Evolutionary conservation across 2,329 filamentous ascomycete genomes (phyloP).

Genomic region (Calonectria crousiana): DNA sequence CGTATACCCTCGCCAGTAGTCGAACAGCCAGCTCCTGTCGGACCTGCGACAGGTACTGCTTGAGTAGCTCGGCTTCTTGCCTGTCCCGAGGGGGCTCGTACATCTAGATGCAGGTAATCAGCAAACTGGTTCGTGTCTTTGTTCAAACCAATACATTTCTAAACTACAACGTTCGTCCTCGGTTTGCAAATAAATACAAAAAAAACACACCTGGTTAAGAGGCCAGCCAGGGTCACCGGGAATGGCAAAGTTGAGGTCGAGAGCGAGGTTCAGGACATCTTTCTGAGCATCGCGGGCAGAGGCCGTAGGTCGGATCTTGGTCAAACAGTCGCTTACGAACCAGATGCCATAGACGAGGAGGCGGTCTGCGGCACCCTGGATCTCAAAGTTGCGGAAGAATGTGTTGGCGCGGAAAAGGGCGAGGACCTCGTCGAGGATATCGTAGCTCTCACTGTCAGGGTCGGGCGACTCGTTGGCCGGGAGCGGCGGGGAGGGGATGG

Average conservation of each 20-base stretch:
- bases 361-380: conserved; percentile 94
- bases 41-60: conserved; percentile 92
- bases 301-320: conserved; percentile 85
- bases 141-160: background rate
- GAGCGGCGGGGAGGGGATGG: conserved; percentile 67
- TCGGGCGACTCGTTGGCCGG: conserved; percentile 75
- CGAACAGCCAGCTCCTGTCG: conserved; percentile 89
- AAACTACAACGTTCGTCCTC: background rate
- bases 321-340: conserved; percentile 90
- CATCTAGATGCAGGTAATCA: conserved; percentile 63
- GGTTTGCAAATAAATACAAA: background rate
- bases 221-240: conserved; percentile 95
- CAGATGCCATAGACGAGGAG: conserved; percentile 97
- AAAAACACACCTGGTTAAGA: conserved; percentile 79
- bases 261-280: conserved; percentile 89
- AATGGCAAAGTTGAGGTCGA: conserved; percentile 93
- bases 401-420: conserved; percentile 97
- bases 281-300: conserved; percentile 70
- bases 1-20: conserved; percentile 88
- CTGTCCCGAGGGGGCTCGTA: conserved; percentile 90
- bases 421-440: conserved; percentile 94
- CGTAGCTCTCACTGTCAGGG: conserved; percentile 92
- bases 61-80: conserved; percentile 88
- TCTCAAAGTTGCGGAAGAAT: conserved; percentile 99
- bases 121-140: background rate